Percentiles rank a stretch among this genome's conserved stretches.
phyloP scores from a whole-genome alignment of 805 yeast species.

The Metschnikowia cerradonensis region DNA sequence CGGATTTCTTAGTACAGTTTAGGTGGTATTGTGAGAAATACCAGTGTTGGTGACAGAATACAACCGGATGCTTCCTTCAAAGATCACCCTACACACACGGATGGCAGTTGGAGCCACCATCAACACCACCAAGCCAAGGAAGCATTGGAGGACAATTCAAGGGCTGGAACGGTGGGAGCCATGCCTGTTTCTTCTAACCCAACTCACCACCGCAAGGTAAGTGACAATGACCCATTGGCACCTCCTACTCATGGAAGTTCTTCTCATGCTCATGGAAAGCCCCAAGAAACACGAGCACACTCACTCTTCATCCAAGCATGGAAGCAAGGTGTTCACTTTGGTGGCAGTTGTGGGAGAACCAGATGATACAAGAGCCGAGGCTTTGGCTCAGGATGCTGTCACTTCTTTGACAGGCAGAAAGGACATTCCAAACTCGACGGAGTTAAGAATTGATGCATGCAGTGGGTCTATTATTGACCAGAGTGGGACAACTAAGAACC shows the following conservation, averaged over 20 bases:
- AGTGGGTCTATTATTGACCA: conserved; percentile 30
- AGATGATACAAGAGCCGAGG: conserved; percentile 23
- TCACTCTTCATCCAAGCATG: not conserved
- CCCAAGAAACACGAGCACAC: not conserved
- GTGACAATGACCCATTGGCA: not conserved
- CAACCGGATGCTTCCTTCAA: conserved; percentile 1
- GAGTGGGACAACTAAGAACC: no score
- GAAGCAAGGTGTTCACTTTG: conserved; percentile 14
- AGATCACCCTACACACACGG: not conserved
- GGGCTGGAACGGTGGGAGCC: not conserved
- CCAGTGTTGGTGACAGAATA: not conserved
- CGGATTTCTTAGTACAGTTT: no score
- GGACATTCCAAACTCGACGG: conserved; percentile 20
- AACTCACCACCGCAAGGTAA: not conserved
- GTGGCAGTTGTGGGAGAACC: conserved; percentile 30
- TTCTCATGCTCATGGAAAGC: not conserved
- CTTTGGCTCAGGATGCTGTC: conserved; percentile 27
- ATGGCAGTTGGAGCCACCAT: not conserved
- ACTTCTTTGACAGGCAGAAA: conserved; percentile 21
- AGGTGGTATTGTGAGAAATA: not conserved
- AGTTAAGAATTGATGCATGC: conserved; percentile 27
- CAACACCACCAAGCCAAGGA: conserved; percentile 1
- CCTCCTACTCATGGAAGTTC: not conserved
- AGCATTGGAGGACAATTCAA: not conserved
- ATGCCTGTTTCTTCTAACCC: not conserved